These are phyloP conservation scores for Antrodiella citrinella DNA, from an alignment of 768 basidiomycete genomes.

Conservation along the genomic window DNA sequence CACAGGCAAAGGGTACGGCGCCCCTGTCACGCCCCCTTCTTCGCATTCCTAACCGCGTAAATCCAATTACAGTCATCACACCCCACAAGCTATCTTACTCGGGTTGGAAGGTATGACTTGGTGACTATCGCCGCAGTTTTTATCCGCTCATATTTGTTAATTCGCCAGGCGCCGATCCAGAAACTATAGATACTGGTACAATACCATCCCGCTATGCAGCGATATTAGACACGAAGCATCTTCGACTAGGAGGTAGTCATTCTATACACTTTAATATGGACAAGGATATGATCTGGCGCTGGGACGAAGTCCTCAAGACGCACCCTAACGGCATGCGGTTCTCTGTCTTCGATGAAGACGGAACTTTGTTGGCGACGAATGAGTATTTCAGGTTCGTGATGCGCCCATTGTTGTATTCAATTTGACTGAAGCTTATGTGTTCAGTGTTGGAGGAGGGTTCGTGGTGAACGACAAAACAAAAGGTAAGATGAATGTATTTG, in stretches of 20 bases:
- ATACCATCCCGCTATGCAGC: conserved; percentile 68
- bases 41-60: neutral
- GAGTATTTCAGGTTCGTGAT: conserved; percentile 70
- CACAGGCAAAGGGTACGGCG: conserved; percentile 66
- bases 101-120: conserved; percentile 53
- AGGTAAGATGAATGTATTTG: conserved; percentile 31
- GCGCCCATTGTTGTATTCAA: neutral
- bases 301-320: conserved; percentile 82
- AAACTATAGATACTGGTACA: conserved; percentile 85
- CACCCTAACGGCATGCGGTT: conserved; percentile 95
- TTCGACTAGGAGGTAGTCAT: conserved; percentile 66
- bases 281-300: conserved; percentile 88
- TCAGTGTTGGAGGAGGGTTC: conserved; percentile 85
- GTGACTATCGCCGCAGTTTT: neutral
- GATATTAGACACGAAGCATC: conserved; percentile 56
- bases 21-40: conserved; percentile 5
- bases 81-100: conserved; percentile 78
- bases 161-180: conserved; percentile 74
- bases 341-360: conserved; percentile 72
- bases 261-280: conserved; percentile 83
- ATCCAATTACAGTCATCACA: conserved; percentile 57
- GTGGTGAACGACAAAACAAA: conserved; percentile 94
- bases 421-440: neutral
- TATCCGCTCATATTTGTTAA: neutral
- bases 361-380: conserved; percentile 86